Conservation (phyloP, 1,284 basidiomycete genomes). For the Rhodofomes roseus region DNA sequence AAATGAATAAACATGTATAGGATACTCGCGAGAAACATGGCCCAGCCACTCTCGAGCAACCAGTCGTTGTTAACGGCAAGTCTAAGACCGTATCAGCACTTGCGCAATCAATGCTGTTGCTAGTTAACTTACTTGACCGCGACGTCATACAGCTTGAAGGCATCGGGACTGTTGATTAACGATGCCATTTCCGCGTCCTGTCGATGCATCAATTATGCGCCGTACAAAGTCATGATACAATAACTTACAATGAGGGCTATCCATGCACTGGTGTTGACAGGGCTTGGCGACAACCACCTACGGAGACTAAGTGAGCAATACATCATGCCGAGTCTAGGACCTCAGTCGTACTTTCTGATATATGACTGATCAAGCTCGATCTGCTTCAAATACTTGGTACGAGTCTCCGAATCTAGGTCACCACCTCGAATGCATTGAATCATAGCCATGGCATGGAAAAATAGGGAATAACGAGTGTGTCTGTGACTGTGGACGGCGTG, state of each 20-base stretch:
- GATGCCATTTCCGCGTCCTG: slow-evolving; percentile 68
- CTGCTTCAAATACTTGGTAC: slow-evolving; percentile 47
- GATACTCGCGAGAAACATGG: slow-evolving; percentile 50
- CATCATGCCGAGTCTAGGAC: not conserved
- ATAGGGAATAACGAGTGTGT: slow-evolving; percentile 60
- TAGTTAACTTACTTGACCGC: slow-evolving; percentile 52
- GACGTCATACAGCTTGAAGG: slow-evolving; percentile 61
- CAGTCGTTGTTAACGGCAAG: slow-evolving; percentile 63
- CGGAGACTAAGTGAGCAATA: not conserved
- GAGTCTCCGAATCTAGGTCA: slow-evolving; percentile 33
- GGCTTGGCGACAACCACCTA: slow-evolving; percentile 66
- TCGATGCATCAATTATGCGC: not conserved
- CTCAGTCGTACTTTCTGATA: slow-evolving; percentile 44
- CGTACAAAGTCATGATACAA: not conserved
- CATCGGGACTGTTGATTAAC: slow-evolving; percentile 48
- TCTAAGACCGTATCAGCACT: slow-evolving; percentile 27
- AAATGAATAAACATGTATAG: not conserved
- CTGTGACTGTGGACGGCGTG: slow-evolving; percentile 44
- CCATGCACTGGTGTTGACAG: slow-evolving; percentile 65
- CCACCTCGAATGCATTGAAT: slow-evolving; percentile 51
- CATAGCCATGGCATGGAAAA: slow-evolving; percentile 65
- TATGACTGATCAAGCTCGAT: slow-evolving; percentile 56
- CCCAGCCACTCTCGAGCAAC: slow-evolving; percentile 68
- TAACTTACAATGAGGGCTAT: slow-evolving; percentile 56
- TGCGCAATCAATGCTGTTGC: not conserved